These are phyloP conservation scores for Boletus smithii DNA, from an alignment of 1,284 basidiomycete species.

Conservation along the genomic window DNA sequence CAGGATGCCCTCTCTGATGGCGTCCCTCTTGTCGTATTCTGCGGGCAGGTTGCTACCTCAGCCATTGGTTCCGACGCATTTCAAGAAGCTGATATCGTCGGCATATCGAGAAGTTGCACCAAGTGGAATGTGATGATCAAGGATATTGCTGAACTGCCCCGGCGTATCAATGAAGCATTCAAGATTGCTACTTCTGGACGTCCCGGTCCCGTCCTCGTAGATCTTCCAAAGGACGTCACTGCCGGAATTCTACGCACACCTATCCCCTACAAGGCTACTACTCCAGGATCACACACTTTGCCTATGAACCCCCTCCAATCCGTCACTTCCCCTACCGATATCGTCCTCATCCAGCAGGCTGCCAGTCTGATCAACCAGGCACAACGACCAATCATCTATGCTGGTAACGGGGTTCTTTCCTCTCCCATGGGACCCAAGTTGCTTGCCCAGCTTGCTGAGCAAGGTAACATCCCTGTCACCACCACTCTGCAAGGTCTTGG, in stretches of 20 bases:
- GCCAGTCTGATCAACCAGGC: conserved; percentile 91
- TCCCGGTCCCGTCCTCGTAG: conserved; percentile 95
- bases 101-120: conserved; percentile 94
- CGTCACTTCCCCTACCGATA: conserved; percentile 60
- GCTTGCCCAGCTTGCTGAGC: conserved; percentile 75
- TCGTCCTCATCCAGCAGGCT: conserved; percentile 72
- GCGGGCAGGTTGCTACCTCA: conserved; percentile 97
- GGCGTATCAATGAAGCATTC: conserved; percentile 98
- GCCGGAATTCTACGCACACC: conserved; percentile 86
- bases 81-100: conserved; percentile 96
- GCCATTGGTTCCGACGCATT: conserved; percentile 97
- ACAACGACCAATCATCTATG: conserved; percentile 90
- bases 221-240: conserved; percentile 97
- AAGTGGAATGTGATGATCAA: conserved; percentile 99
- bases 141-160: conserved; percentile 90
- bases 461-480: conserved; percentile 94
- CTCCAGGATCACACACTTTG: conserved; percentile 76
- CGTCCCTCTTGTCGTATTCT: conserved; percentile 92
- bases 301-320: conserved; percentile 72
- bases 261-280: conserved; percentile 85
- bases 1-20: conserved; percentile 97
- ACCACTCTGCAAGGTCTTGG: conserved; percentile 96
- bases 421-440: conserved; percentile 82
- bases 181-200: conserved; percentile 97
- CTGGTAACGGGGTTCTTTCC: conserved; percentile 88